Base-by-base conservation (phyloP, 768 basidiomycete genomes). In the Pleurotus tuoliensis region DNA sequence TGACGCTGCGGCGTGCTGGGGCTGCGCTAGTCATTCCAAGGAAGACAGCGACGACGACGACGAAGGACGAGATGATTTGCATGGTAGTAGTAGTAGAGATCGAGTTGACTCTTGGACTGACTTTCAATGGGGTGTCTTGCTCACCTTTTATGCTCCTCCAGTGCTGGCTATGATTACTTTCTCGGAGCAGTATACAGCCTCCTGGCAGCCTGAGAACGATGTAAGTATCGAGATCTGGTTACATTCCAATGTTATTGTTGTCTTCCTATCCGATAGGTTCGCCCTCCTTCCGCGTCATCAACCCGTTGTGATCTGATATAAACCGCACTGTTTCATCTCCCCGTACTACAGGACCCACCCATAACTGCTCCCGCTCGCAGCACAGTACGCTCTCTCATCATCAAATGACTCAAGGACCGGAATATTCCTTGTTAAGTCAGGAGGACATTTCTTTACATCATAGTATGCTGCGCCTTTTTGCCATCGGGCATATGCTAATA, bases 211-310 rank as follows among this genome's bases (percentile, higher is more conserved):
- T 50, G 48, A 22, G 48, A 50, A 50, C 38, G 48, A 27, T 34
- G 38, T 34, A 24, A 34, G 39, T 30, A 53, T 53, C 51, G 18
- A 53, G 51, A 53, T 53, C 39, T 50, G 48, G 48, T 48, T n/a
- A 47, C 20, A 25, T 25, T 47, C 24, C 15, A 50, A 34, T 27
- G 48, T n/a, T 50, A 22, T n/a, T 51, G 37, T 51, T 51, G 34
- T 50, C 25, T 22, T 41, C 15, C 20, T 24, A 37, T 53, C 51
- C 39, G 51, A 53, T 18, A 38, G 39, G n/a, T 20, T 39, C 51
- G 51, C 51, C 22, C 5, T 53, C 24, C 22, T 39, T 53, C 24
- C 41, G 51, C 41, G 13, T 41, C 41, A 16, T n/a, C 30, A 34
- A 34, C 30, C 30, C 30, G 30, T 34, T 34, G 30, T 34, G 30